A percentile compares a stretch with the other conserved stretches of the same genome.
Evolutionary conservation across 2,329 filamentous ascomycete genomes (phyloP).

Genomic region (Zopfia rhizophila): DNA sequence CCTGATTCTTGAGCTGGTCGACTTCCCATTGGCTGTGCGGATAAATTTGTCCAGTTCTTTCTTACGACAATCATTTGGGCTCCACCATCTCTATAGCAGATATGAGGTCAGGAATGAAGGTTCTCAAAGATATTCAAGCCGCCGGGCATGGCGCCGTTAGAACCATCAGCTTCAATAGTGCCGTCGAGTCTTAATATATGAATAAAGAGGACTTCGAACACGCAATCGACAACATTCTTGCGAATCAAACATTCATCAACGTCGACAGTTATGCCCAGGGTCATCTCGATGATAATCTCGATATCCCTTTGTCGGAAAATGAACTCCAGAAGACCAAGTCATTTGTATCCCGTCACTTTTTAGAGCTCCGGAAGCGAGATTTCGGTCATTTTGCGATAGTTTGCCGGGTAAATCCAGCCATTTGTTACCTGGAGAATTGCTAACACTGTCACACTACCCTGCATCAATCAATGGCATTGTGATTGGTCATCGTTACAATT

Average conservation of each 20-base stretch:
- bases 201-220: too few relatives aligned
- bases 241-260: conserved; percentile 3
- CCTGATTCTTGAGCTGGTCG: too few relatives aligned
- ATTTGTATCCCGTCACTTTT: conserved; percentile 8
- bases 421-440: neutral
- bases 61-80: too few relatives aligned
- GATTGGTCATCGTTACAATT: neutral
- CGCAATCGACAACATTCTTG: too few relatives aligned
- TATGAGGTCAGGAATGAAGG: too few relatives aligned
- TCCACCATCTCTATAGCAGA: too few relatives aligned
- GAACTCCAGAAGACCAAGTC: neutral
- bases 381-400: conserved; percentile 1
- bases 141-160: too few relatives aligned
- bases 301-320: conserved; percentile 10
- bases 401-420: neutral
- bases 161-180: too few relatives aligned
- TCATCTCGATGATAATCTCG: conserved; percentile 5
- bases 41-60: too few relatives aligned
- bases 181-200: too few relatives aligned
- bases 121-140: too few relatives aligned
- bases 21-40: too few relatives aligned
- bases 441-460: neutral
- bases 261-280: conserved; percentile 1
- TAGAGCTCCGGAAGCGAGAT: neutral
- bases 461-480: conserved; percentile 4